phyloP scores from a whole-genome alignment of 2,329 filamentous ascomycete genomes.

The Emericellopsis cladophorae region DNA sequence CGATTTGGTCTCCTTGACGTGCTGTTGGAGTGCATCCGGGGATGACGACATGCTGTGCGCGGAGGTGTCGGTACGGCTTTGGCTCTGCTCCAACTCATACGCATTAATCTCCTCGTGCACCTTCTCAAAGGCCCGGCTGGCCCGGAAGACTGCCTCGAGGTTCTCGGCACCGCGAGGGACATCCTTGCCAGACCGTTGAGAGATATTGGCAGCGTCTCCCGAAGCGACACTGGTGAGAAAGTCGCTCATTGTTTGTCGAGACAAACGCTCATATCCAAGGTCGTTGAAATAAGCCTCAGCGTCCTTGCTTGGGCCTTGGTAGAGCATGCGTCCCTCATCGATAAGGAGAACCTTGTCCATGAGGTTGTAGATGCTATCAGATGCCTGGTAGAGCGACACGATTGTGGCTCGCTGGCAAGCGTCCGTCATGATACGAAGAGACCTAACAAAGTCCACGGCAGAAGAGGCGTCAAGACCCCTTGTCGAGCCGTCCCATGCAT shows the following conservation, averaged over 20 bases:
- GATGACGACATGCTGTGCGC: too few species aligned
- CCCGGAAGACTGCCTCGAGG: slow-evolving; percentile 48
- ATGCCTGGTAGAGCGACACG: slow-evolving; percentile 63
- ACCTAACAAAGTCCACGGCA: slow-evolving; percentile 59
- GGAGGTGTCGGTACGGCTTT: too few species aligned
- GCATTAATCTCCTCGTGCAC: slow-evolving; percentile 40
- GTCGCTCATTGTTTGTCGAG: slow-evolving; percentile 4
- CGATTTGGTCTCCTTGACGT: slow-evolving; percentile 37
- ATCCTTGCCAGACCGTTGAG: neutral
- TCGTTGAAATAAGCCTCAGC: slow-evolving; percentile 2
- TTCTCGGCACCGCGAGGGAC: slow-evolving; percentile 33
- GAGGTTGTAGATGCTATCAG: slow-evolving; percentile 53
- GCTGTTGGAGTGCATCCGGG: neutral
- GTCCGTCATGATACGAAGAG: slow-evolving; percentile 52
- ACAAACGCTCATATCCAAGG: slow-evolving; percentile 1
- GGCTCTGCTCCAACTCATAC: neutral
- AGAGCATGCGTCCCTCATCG: slow-evolving; percentile 41
- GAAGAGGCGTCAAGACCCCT: slow-evolving; percentile 62
- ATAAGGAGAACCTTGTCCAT: slow-evolving; percentile 71
- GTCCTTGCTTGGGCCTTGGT: slow-evolving; percentile 1
- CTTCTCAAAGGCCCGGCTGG: slow-evolving; percentile 43
- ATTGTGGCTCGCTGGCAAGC: slow-evolving; percentile 25
- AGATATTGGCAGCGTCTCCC: neutral
- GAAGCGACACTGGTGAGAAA: slow-evolving; percentile 2
- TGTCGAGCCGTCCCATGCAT: slow-evolving; percentile 27